phyloP scores from a whole-genome alignment of 495 filamentous ascomycete species.

The Elasticomyces elasticus region DNA sequence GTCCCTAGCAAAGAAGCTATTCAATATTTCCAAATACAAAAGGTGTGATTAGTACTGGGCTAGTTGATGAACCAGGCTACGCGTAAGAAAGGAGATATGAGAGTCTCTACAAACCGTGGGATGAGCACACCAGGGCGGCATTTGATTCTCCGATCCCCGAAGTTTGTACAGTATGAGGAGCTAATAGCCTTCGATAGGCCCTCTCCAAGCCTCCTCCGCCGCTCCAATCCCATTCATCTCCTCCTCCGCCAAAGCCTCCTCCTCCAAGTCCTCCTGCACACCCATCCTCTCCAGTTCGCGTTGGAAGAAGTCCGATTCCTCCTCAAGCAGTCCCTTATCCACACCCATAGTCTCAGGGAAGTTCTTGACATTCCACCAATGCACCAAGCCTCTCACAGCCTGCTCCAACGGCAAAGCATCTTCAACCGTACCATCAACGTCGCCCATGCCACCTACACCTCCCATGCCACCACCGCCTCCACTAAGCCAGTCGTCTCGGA shows the following conservation, averaged over 20 bases:
- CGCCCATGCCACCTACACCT: conserved; percentile 28
- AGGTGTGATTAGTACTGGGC: too few relatives aligned
- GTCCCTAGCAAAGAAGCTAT: not conserved
- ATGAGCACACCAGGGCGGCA: conserved; percentile 73
- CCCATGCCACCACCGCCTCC: conserved; percentile 42
- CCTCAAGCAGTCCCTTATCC: conserved; percentile 50
- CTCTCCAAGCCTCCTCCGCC: conserved; percentile 13
- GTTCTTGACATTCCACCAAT: conserved; percentile 79
- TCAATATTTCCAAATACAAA: not conserved
- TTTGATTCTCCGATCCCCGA: conserved; percentile 70
- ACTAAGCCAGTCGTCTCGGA: conserved; percentile 90
- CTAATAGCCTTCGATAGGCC: conserved; percentile 18
- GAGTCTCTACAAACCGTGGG: conserved; percentile 47
- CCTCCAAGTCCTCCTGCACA: not conserved
- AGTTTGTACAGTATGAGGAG: too few relatives aligned
- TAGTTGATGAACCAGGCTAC: not conserved
- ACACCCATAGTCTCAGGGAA: conserved; percentile 76
- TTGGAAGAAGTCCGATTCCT: conserved; percentile 77
- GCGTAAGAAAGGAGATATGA: not conserved
- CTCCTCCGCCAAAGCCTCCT: conserved; percentile 8
- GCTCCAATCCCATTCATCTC: conserved; percentile 1
- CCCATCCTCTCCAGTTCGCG: conserved; percentile 78
- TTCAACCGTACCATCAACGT: conserved; percentile 86
- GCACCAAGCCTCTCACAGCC: conserved; percentile 71
- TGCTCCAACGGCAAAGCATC: conserved; percentile 85